Evolutionary conservation across 2,329 filamentous ascomycete species (phyloP), one percentile per base, ranked within the genome.

Genomic region (Cladorrhinum sp.): DNA sequence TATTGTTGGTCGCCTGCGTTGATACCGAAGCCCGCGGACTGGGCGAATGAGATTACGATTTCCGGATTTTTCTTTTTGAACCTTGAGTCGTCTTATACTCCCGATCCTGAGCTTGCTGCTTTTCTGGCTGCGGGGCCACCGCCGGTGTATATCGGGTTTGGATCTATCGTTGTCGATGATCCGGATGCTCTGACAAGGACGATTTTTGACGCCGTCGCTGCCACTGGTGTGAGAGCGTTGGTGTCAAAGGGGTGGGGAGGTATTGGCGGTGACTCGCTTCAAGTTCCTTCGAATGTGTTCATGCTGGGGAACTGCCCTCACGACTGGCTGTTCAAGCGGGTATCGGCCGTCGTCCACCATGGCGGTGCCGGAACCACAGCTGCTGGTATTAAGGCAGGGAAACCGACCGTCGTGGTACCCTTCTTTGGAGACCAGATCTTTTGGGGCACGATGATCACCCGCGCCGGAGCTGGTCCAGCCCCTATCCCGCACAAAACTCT

Each of bases 171-270:
- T 1, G 86, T 93, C 0, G 88, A 92, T 59, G 86, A 93, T 62
- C 89, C 89, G 0, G 83, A 89, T 61, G 83, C 77, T 0, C 83
- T 93, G 74, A 93, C 90, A 0, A 76, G 80, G 20, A 80, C 87
- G 61, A 88, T 94, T 7, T 90, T 93, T 59, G 86, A 90, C 14
- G 89, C 90, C 1, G 79, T 92, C 2, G 77, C 80, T 56, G 79
- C 81, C 9, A 81, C 87, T 0, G 89, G 89, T 1, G 82, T 90
- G n/a, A 82, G 92, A 60, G 92, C 91, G 1, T 76, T 96, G 1
- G 88, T 96, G 0, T 94, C 91, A 0, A 92, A 94, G 70, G 92
- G 92, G 16, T 96, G 92, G 92, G 91, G 92, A 54, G 91, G 91
- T 0, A 79, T 96, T 7, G 92, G 91, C 28, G 88, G 85, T 0